Evolutionary conservation across 228 moss, liverwort and hornwort genomes (phyloP).

Genomic region (Sphagnum magellanicum): DNA sequence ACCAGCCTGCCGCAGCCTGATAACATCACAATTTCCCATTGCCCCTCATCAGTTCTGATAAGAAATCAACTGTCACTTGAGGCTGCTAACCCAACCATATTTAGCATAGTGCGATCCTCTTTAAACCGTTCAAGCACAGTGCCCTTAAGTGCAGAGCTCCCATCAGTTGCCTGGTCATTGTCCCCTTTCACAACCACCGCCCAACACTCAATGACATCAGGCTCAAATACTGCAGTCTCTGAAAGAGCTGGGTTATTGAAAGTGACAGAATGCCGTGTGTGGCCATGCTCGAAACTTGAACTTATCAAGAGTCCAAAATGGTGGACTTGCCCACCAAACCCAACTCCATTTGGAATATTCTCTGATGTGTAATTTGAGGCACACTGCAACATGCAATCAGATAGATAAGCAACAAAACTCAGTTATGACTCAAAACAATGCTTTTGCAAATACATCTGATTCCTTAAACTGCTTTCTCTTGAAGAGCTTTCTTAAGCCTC

Average conservation of each 20-base stretch:
- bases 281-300: conserved; percentile 79
- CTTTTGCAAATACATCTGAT: neutral
- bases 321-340: conserved; percentile 94
- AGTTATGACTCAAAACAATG: neutral
- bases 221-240: conserved; percentile 28
- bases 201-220: conserved; percentile 88
- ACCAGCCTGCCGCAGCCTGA: too few relatives aligned
- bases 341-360: conserved; percentile 80
- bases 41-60: too few relatives aligned
- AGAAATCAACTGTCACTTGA: conserved; percentile 27
- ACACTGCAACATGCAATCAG: conserved; percentile 36
- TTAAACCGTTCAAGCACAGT: conserved; percentile 83
- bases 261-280: conserved; percentile 77
- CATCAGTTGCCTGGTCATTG: conserved; percentile 18
- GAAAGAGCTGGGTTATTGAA: conserved; percentile 71
- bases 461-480: too few relatives aligned
- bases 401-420: too few relatives aligned
- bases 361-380: conserved; percentile 79
- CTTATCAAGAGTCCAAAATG: conserved; percentile 87
- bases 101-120: conserved; percentile 91
- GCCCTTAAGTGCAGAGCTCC: conserved; percentile 42
- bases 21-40: too few relatives aligned
- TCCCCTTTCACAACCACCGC: conserved; percentile 58
- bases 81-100: conserved; percentile 81
- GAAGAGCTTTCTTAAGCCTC: too few relatives aligned